A percentile compares a stretch with the other conserved stretches of the same genome.
These are phyloP conservation scores for Caryopteris hybrid DNA, from an alignment of 305 asterid genomes.

Conservation along the genomic window DNA sequence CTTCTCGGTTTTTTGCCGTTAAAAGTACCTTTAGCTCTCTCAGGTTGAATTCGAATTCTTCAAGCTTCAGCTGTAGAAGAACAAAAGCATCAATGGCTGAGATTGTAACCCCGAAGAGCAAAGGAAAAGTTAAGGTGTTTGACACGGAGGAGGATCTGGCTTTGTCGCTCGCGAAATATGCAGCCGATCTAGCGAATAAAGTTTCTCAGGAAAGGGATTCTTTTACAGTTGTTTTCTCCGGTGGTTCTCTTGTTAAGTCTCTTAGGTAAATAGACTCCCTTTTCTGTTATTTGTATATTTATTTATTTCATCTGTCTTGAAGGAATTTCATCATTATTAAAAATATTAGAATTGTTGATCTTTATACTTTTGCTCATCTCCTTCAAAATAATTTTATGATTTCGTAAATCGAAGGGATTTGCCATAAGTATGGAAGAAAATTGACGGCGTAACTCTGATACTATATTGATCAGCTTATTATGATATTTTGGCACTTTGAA, in stretches of 20 bases:
- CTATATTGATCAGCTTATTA: not conserved
- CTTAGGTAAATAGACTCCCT: slow-evolving; percentile 44
- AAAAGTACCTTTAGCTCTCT: slow-evolving; percentile 18
- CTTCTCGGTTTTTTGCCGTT: slow-evolving; percentile 18
- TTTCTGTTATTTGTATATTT: not conserved
- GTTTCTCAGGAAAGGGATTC: slow-evolving; percentile 40
- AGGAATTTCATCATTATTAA: not conserved
- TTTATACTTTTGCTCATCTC: not conserved
- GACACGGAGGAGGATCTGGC: slow-evolving; percentile 75
- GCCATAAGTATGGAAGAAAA: not conserved
- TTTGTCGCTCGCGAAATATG: slow-evolving; percentile 55
- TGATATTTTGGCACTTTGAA: not conserved
- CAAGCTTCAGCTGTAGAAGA: not conserved
- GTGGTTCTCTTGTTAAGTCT: slow-evolving; percentile 77
- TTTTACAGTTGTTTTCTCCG: slow-evolving; percentile 77
- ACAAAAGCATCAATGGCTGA: slow-evolving; percentile 36
- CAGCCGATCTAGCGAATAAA: slow-evolving; percentile 48
- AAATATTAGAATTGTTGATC: not conserved
- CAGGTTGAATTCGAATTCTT: slow-evolving; percentile 9
- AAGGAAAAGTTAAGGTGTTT: slow-evolving; percentile 48
- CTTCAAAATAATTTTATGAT: not conserved
- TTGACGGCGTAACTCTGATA: not conserved
- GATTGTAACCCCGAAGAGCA: slow-evolving; percentile 40
- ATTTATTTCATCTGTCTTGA: not conserved
- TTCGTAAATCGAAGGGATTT: not conserved